Conservation (phyloP, 352 stramenopile genomes). For the Blastocystis sp. region DNA sequence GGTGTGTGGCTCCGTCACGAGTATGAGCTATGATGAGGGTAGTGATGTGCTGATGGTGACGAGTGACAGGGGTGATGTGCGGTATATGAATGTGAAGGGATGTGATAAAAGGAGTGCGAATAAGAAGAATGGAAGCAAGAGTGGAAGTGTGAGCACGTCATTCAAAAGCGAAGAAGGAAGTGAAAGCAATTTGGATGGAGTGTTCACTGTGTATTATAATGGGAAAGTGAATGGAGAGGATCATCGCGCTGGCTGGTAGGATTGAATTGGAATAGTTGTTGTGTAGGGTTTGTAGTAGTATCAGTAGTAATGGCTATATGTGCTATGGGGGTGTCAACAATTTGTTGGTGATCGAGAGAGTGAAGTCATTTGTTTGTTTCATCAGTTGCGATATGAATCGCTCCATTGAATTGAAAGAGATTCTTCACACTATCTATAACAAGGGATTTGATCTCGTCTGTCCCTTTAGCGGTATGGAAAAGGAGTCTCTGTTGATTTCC, state of each 20-base stretch:
- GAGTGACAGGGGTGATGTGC: not conserved
- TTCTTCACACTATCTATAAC: not conserved
- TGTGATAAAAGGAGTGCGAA: not conserved
- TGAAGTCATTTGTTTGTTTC: not conserved
- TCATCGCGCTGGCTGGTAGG: not conserved
- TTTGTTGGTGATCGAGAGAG: not conserved
- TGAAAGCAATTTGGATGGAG: not conserved
- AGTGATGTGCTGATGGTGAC: not conserved
- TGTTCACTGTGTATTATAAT: not conserved
- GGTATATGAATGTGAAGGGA: not conserved
- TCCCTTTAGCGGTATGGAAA: conserved; percentile 15
- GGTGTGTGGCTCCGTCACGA: not conserved
- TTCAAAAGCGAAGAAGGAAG: not conserved
- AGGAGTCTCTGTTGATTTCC: not conserved
- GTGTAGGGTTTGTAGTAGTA: not conserved
- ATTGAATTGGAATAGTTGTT: not conserved
- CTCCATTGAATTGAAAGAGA: not conserved
- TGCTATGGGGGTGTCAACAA: conserved; percentile 1
- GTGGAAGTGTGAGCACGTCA: not conserved
- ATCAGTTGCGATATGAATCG: not conserved
- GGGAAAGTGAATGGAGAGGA: not conserved
- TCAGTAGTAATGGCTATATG: not conserved
- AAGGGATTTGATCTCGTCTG: conserved; percentile 42
- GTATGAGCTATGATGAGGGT: not conserved
- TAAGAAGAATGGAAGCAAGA: not conserved